Conservation (phyloP, 495 filamentous ascomycete species). For the Neurospora africana region DNA sequence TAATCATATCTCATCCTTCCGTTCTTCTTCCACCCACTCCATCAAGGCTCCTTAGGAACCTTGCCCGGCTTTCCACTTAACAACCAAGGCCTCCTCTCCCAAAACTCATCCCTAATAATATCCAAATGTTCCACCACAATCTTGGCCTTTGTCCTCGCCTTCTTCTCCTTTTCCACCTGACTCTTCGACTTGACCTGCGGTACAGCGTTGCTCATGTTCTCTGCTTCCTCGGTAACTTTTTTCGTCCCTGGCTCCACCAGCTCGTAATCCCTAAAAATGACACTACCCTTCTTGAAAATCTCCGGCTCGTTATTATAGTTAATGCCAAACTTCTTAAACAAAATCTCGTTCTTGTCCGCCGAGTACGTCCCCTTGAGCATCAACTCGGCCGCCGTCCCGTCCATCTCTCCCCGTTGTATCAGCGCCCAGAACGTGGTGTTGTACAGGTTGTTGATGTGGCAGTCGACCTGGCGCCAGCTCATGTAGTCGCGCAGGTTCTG, state of each 20-base stretch:
- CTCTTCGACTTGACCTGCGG: constrained; percentile 51
- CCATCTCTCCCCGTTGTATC: constrained; percentile 65
- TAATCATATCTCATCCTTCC: not conserved
- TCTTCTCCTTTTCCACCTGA: constrained; percentile 68
- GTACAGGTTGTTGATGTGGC: constrained; percentile 96
- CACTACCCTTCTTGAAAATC: constrained; percentile 86
- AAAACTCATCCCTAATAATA: constrained; percentile 91
- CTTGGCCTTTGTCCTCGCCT: constrained; percentile 59
- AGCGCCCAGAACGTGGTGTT: constrained; percentile 95
- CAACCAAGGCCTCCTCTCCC: constrained; percentile 78
- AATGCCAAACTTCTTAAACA: constrained; percentile 79
- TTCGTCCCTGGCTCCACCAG: constrained; percentile 40
- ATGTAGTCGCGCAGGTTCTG: constrained; percentile 84
- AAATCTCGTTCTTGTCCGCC: constrained; percentile 87
- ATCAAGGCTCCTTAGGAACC: constrained; percentile 42
- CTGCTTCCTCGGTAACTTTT: constrained; percentile 23
- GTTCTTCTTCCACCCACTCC: not conserved
- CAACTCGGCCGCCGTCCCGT: constrained; percentile 65
- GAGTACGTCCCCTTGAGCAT: constrained; percentile 70
- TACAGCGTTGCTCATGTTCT: constrained; percentile 23
- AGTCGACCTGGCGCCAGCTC: constrained; percentile 95
- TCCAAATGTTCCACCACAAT: constrained; percentile 79
- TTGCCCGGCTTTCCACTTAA: constrained; percentile 64
- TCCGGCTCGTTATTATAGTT: constrained; percentile 97
- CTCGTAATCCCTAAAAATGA: constrained; percentile 68